These are phyloP conservation scores for Sonneratia caseolaris DNA, from an alignment of 345 rosid species.

Conservation along the genomic window DNA sequence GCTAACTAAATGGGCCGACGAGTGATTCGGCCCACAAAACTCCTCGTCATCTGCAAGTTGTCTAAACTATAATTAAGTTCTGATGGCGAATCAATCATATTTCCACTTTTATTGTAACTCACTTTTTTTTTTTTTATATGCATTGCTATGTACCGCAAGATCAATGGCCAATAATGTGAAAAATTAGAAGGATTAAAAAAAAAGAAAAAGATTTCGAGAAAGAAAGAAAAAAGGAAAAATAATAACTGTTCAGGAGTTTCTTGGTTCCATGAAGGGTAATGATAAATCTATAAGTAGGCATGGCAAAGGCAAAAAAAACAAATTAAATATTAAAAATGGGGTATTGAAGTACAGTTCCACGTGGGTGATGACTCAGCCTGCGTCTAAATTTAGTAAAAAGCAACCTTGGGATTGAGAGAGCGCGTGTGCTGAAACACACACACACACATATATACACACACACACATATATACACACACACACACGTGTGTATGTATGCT, in stretches of 20 bases:
- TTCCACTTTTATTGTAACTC: no score
- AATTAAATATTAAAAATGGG: not conserved
- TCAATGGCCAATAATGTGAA: not conserved
- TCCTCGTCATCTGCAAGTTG: no score
- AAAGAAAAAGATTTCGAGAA: not conserved
- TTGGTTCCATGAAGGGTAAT: not conserved
- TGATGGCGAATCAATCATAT: no score
- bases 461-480: no score
- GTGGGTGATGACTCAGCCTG: slow-evolving; percentile 1
- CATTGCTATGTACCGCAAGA: not conserved
- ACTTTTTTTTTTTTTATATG: no score
- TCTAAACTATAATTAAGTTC: no score
- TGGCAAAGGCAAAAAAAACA: not conserved
- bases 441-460: no score
- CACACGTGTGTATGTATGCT: no score
- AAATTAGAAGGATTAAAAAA: not conserved
- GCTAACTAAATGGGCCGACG: no score
- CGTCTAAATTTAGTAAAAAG: slow-evolving; percentile 2
- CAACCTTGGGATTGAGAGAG: slow-evolving; percentile 10
- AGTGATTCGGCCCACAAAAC: no score
- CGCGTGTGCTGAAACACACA: not conserved
- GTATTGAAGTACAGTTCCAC: not conserved
- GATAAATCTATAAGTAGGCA: not conserved
- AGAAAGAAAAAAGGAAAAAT: not conserved
- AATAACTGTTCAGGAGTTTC: not conserved